Percentiles rank a stretch among this genome's conserved stretches.
phyloP scores from a whole-genome alignment of 139 green algal genomes.

The Haematococcus sp. region DNA sequence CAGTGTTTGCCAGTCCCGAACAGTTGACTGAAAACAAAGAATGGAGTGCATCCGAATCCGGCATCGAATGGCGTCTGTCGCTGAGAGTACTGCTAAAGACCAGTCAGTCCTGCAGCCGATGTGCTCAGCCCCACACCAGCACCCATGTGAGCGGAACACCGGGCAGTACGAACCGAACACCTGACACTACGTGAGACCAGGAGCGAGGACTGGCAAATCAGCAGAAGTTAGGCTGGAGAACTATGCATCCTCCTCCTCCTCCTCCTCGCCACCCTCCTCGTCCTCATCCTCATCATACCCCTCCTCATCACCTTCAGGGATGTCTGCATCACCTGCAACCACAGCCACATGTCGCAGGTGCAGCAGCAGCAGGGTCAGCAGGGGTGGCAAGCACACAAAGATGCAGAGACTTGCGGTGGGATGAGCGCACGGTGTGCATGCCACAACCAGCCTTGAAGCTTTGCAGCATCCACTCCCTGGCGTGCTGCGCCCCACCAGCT shows the following conservation, averaged over 20 bases:
- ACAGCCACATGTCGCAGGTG: neutral
- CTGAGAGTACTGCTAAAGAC: too few species aligned
- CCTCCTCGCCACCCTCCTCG: slow-evolving; percentile 15
- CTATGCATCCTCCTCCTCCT: slow-evolving; percentile 15
- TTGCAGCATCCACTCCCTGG: neutral
- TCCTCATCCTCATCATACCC: slow-evolving; percentile 26
- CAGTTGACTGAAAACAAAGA: too few species aligned
- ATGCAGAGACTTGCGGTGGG: neutral
- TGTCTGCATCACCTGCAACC: neutral
- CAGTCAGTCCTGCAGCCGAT: too few species aligned
- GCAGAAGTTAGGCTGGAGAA: neutral
- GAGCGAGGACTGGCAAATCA: too few species aligned
- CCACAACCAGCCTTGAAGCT: neutral
- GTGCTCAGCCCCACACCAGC: too few species aligned
- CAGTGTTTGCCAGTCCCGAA: too few species aligned
- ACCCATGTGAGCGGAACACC: too few species aligned
- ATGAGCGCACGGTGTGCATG: neutral
- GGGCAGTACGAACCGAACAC: too few species aligned
- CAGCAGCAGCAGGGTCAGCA: neutral
- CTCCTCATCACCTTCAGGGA: slow-evolving; percentile 21
- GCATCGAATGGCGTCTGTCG: too few species aligned
- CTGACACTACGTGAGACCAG: too few species aligned
- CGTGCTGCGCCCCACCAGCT: neutral
- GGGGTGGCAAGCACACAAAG: neutral
- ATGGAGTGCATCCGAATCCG: too few species aligned